Conservation (phyloP, 176 grass and related monocot genomes). For the Eremochloa ophiuroides region DNA sequence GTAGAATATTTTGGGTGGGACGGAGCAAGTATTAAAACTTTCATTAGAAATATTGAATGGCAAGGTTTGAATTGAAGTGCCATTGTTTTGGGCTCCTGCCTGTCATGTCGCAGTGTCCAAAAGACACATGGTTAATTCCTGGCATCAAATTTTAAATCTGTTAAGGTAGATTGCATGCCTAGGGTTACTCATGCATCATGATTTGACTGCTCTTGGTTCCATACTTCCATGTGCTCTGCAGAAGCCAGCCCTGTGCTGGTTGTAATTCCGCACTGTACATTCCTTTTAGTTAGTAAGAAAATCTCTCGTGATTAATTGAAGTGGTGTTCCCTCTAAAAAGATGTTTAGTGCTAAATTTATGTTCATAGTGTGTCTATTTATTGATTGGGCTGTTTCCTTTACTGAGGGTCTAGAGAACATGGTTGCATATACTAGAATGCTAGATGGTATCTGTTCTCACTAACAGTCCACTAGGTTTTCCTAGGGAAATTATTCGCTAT, state of each 20-base stretch:
- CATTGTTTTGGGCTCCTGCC: background rate
- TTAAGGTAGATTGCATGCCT: background rate
- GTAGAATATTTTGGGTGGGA: too few relatives aligned
- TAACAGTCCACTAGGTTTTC: background rate
- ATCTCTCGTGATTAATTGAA: background rate
- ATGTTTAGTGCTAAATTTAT: background rate
- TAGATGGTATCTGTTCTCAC: background rate
- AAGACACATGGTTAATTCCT: background rate
- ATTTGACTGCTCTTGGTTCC: background rate
- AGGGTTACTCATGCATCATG: background rate
- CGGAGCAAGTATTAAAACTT: background rate
- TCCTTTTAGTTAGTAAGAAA: background rate
- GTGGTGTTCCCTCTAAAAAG: background rate
- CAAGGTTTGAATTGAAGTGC: background rate
- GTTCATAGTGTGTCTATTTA: background rate
- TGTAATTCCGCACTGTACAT: background rate
- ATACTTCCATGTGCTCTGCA: background rate
- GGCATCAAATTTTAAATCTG: background rate
- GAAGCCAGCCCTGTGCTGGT: background rate
- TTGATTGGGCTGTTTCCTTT: background rate
- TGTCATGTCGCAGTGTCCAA: background rate
- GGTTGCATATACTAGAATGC: background rate
- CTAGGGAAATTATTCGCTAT: background rate
- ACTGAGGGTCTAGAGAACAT: background rate
- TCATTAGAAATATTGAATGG: background rate